phyloP scores from a whole-genome alignment of 1,139 yeast genomes.

The Diutina rugosa region DNA sequence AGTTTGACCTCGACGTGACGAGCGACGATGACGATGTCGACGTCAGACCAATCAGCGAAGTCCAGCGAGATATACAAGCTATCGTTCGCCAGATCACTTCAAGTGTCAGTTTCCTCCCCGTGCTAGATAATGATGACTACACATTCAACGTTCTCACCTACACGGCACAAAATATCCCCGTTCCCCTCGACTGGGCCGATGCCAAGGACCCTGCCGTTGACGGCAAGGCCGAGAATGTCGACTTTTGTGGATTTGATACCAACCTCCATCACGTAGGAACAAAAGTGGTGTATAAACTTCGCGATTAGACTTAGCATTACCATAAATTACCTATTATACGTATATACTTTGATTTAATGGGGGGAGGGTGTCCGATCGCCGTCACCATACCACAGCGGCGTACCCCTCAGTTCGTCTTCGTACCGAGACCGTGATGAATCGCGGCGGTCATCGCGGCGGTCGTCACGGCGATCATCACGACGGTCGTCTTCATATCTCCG shows the following conservation, averaged over 20 bases:
- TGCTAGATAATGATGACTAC: slow-evolving; percentile 50
- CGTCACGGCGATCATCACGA: background rate
- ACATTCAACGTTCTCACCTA: slow-evolving; percentile 83
- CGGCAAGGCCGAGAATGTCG: slow-evolving; percentile 50
- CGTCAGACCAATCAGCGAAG: slow-evolving; percentile 31
- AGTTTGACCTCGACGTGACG: slow-evolving; percentile 47
- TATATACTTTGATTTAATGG: too few relatives aligned
- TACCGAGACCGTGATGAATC: background rate
- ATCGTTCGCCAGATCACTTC: slow-evolving; percentile 85
- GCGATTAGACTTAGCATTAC: background rate
- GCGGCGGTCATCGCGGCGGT: background rate
- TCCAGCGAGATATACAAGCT: slow-evolving; percentile 70
- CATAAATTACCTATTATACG: background rate
- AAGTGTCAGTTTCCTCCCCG: slow-evolving; percentile 75
- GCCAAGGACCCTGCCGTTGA: slow-evolving; percentile 48
- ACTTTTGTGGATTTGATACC: slow-evolving; percentile 59
- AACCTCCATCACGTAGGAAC: slow-evolving; percentile 64
- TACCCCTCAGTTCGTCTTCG: background rate
- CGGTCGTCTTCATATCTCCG: background rate
- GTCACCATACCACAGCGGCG: background rate
- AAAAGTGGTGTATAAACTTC: slow-evolving; percentile 51
- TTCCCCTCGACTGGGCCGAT: slow-evolving; percentile 83
- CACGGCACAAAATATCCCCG: slow-evolving; percentile 48
- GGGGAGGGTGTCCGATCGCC: background rate
- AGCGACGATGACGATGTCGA: slow-evolving; percentile 3